phyloP scores from a whole-genome alignment of 176 grass and related monocot species.

The Eragrostis curvula region DNA sequence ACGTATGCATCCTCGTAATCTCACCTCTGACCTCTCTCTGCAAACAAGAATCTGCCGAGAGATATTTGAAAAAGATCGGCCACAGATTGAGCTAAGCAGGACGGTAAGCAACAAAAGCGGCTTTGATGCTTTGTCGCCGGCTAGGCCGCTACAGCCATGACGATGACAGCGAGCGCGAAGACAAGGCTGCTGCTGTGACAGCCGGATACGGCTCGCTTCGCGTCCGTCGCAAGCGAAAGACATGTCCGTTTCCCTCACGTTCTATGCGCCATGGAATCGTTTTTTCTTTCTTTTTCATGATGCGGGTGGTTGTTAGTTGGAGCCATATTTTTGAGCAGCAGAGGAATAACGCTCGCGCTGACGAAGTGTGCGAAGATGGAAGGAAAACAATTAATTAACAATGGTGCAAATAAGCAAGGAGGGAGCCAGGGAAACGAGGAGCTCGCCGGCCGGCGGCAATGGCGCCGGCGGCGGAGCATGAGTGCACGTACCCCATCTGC shows the following conservation, averaged over 20 bases:
- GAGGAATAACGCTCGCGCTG: background rate
- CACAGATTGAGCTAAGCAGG: background rate
- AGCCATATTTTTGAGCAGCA: background rate
- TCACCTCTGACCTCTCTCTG: background rate
- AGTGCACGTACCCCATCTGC: conserved; percentile 77
- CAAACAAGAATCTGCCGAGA: background rate
- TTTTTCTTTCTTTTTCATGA: background rate
- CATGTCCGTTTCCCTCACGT: conserved; percentile 9
- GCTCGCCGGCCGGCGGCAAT: background rate
- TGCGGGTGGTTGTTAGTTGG: background rate
- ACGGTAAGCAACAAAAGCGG: background rate
- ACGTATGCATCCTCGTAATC: background rate
- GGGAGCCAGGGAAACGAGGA: too few relatives aligned
- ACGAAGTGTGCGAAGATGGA: background rate
- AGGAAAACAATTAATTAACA: background rate
- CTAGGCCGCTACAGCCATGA: background rate
- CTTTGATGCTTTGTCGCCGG: background rate
- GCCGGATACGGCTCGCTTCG: background rate
- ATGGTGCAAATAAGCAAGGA: background rate
- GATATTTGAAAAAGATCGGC: background rate
- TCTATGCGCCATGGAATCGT: background rate
- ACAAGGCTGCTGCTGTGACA: background rate
- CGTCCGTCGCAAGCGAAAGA: conserved; percentile 36
- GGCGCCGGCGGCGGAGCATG: background rate
- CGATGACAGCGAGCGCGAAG: background rate